phyloP scores from a whole-genome alignment of 2,329 filamentous ascomycete genomes.

The Monosporascus cannonballus region DNA sequence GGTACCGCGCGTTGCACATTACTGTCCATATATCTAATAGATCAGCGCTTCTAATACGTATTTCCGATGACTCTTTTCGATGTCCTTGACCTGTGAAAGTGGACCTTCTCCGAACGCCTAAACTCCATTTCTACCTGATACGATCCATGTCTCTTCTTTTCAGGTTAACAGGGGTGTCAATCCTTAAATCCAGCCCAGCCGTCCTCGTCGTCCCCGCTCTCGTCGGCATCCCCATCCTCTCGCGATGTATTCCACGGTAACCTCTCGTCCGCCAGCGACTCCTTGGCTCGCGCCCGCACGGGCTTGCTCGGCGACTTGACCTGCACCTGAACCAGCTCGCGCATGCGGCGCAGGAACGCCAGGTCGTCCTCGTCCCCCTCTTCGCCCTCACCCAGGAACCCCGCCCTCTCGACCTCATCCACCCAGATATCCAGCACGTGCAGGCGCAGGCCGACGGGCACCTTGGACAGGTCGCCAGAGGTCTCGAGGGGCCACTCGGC shows the following conservation, averaged over 20 bases:
- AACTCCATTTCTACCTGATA: not conserved
- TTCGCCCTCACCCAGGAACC: slow-evolving; percentile 40
- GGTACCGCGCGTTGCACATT: too few relatives aligned
- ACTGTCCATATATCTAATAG: too few relatives aligned
- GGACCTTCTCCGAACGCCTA: not conserved
- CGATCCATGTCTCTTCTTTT: not conserved
- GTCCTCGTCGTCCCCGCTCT: slow-evolving; percentile 32
- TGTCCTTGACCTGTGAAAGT: too few relatives aligned
- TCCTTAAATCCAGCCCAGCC: slow-evolving; percentile 68
- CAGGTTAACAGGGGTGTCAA: slow-evolving; percentile 27
- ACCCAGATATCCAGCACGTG: slow-evolving; percentile 89
- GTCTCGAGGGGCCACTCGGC: slow-evolving; percentile 36
- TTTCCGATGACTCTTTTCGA: too few relatives aligned
- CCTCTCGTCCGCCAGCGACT: slow-evolving; percentile 68
- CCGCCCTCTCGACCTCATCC: slow-evolving; percentile 75
- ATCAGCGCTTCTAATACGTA: too few relatives aligned
- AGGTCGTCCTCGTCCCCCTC: slow-evolving; percentile 30
- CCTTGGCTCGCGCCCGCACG: slow-evolving; percentile 62
- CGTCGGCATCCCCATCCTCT: slow-evolving; percentile 23
- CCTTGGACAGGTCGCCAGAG: slow-evolving; percentile 39
- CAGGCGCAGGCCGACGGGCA: slow-evolving; percentile 78
- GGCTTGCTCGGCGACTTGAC: slow-evolving; percentile 60
- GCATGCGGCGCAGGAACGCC: slow-evolving; percentile 46
- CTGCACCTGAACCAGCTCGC: slow-evolving; percentile 51
- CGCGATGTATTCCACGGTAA: slow-evolving; percentile 55